These are phyloP conservation scores for Knoxia roxburghii DNA, from an alignment of 257 asterid genomes.

Conservation along the genomic window DNA sequence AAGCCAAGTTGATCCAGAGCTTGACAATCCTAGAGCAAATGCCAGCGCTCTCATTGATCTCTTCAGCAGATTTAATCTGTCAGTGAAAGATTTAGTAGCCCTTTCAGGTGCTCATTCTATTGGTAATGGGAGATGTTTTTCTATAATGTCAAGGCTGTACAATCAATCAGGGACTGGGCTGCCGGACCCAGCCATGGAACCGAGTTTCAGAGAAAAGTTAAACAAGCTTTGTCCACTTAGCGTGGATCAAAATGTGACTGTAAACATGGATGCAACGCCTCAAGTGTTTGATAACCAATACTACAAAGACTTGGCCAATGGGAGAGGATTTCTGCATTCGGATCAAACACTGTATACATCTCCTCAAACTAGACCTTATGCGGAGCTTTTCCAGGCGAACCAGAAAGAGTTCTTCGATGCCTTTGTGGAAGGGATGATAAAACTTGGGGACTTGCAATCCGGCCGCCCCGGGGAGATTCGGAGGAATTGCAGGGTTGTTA, in stretches of 20 bases:
- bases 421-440: conserved; percentile 63
- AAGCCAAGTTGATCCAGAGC: conserved; percentile 69
- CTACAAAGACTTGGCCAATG: conserved; percentile 58
- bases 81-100: conserved; percentile 69
- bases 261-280: conserved; percentile 67
- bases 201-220: conserved; percentile 38
- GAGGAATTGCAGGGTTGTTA: conserved; percentile 55
- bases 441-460: conserved; percentile 68
- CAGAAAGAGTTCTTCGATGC: conserved; percentile 43
- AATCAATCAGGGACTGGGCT: conserved; percentile 83
- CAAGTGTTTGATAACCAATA: conserved; percentile 66
- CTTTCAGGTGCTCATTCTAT: conserved; percentile 95
- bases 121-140: conserved; percentile 82
- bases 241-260: conserved; percentile 67
- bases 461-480: conserved; percentile 60
- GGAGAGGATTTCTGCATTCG: conserved; percentile 80
- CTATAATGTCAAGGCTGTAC: conserved; percentile 75
- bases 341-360: conserved; percentile 55
- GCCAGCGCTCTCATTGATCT: conserved; percentile 60
- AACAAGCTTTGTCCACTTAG: conserved; percentile 58
- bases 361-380: conserved; percentile 46
- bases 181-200: conserved; percentile 76
- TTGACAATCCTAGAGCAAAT: conserved; percentile 74
- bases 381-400: conserved; percentile 34
- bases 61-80: conserved; percentile 54